Evolutionary conservation across 257 asterid genomes (phyloP).

Genomic region (Solanum tarapatanum): DNA sequence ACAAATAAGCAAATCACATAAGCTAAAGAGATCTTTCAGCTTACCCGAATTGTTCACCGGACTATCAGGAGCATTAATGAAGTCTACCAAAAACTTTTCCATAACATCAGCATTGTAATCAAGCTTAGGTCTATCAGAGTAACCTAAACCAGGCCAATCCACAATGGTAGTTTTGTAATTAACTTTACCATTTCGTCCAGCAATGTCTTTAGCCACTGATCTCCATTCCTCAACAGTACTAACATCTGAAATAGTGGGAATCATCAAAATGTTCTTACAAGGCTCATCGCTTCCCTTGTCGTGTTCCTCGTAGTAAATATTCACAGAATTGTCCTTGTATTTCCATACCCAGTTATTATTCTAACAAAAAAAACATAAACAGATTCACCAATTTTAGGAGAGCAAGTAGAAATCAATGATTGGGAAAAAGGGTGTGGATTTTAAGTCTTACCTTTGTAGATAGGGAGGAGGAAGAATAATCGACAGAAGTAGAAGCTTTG

Average conservation of each 20-base stretch:
- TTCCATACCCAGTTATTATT: slow-evolving; percentile 60
- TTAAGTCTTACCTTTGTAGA: slow-evolving; percentile 7
- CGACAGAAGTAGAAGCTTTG: slow-evolving; percentile 40
- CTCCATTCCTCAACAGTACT: slow-evolving; percentile 98
- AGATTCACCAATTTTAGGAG: background rate
- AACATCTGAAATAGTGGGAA: slow-evolving; percentile 92
- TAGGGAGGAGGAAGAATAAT: slow-evolving; percentile 22
- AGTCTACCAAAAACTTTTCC: slow-evolving; percentile 84
- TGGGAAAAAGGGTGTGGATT: background rate
- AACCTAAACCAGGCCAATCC: slow-evolving; percentile 97
- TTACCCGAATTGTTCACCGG: slow-evolving; percentile 51
- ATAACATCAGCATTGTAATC: slow-evolving; percentile 75
- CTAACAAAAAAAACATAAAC: background rate
- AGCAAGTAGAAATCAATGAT: background rate
- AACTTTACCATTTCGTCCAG: slow-evolving; percentile 26
- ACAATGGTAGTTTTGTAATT: slow-evolving; percentile 67
- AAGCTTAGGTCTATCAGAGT: slow-evolving; percentile 82
- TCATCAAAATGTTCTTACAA: slow-evolving; percentile 53
- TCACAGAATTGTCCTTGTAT: slow-evolving; percentile 48
- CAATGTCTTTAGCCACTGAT: slow-evolving; percentile 62
- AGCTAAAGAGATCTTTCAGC: background rate
- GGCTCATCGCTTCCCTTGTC: slow-evolving; percentile 31
- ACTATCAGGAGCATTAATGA: slow-evolving; percentile 50
- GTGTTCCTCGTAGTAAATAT: slow-evolving; percentile 56
- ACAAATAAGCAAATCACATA: background rate